Evolutionary conservation across 2,329 filamentous ascomycete species (phyloP), one percentile per base, ranked within the genome.

Genomic region (Laburnicola sp.): DNA sequence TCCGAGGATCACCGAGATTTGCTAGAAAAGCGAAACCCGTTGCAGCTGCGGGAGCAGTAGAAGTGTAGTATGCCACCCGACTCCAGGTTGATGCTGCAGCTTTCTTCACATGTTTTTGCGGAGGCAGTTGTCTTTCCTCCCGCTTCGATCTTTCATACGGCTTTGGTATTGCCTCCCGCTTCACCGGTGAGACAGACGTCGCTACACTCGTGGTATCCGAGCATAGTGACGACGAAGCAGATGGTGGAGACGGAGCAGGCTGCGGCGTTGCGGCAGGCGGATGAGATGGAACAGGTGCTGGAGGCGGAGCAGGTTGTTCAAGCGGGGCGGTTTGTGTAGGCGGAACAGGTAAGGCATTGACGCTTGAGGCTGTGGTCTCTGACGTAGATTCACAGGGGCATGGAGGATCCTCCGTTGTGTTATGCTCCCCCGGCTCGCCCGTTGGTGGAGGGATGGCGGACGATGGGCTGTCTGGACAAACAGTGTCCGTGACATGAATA

Each of bases 11-110:
- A 51, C 83, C 82, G 51, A 77, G 66, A 62, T 85, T 80, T 58
- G 83, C 84, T 31, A 86, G 69, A 71, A 86, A 86, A 27, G 78
- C 77, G 23, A 86, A 64, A 10, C 82, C 82, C 23, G 82, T 75
- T 21, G 78, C 72, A 49, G 71, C 74, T 22, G 64, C 63, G 22
- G 68, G 63, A 9, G 62, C 58, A 45, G 62, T 64, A 6, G 79
- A 73, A 45, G 76, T 68, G 58, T 82, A 83, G 61, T 78, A 80
- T 25, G 75, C 75, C 45, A 78, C 72, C 32, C 78, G 74, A 39
- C 60, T 66, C 72, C 77, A 82, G 21, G 60, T 54, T 38, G 69
- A 64, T 31, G 54, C 54, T 35, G 50, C 57, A 45, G 57, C 56
- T 39, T 48, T 53, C 40, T 16, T 45, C 3, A 49, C 22, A 2